phyloP scores from a whole-genome alignment of 2,329 filamentous ascomycete species.

The Ophiostoma sp. region DNA sequence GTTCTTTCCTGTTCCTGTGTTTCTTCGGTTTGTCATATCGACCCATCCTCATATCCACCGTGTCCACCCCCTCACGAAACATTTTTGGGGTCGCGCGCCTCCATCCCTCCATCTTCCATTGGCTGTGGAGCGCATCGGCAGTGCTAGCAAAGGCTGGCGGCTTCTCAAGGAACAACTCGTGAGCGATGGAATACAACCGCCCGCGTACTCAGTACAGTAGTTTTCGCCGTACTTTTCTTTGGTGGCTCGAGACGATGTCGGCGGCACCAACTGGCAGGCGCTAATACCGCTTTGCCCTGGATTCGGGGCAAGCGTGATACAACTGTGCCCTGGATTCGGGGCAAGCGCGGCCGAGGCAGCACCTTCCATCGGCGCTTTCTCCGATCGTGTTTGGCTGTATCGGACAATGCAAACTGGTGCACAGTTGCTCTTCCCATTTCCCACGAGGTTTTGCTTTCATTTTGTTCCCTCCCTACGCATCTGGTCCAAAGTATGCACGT shows the following conservation, averaged over 20 bases:
- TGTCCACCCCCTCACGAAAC: conserved; percentile 15
- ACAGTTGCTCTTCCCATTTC: background rate
- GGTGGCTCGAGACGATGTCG: conserved; percentile 16
- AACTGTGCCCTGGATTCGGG: conserved; percentile 8
- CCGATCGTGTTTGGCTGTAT: background rate
- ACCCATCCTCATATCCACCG: background rate
- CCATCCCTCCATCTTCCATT: background rate
- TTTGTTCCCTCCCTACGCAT: conserved; percentile 27
- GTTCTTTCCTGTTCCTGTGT: background rate
- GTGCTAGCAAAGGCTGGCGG: conserved; percentile 1
- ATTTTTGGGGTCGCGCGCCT: background rate
- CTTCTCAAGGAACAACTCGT: background rate
- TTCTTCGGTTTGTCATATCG: background rate
- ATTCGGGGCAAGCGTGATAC: conserved; percentile 13
- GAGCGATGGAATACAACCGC: background rate
- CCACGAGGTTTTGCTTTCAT: background rate
- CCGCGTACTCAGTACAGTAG: background rate
- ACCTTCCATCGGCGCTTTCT: conserved; percentile 9
- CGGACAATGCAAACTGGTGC: background rate
- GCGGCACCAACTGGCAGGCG: conserved; percentile 1
- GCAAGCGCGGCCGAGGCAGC: background rate
- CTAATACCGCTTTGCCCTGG: conserved; percentile 2
- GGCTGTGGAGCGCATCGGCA: conserved; percentile 13
- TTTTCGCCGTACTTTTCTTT: background rate
- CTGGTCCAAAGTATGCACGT: conserved; percentile 33